Percentiles rank a stretch among this genome's conserved stretches.
phyloP scores from a whole-genome alignment of 108 stramenopile genomes.

The Nitzschia sp. region DNA sequence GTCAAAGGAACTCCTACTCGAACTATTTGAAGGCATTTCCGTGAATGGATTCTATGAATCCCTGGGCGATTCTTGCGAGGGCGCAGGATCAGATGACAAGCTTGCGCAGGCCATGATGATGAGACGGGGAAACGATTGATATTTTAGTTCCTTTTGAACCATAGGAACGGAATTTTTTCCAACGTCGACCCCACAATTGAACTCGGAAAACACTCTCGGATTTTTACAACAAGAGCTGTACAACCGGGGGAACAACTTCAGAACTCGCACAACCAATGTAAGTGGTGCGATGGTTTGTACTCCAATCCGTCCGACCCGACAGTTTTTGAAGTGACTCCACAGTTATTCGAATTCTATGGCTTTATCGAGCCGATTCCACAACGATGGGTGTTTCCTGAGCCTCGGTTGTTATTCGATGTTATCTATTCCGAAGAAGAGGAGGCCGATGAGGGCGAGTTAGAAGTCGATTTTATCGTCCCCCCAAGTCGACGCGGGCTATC shows the following conservation, averaged over 20 bases:
- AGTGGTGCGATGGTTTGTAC: neutral
- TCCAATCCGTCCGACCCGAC: neutral
- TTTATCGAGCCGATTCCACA: constrained; percentile 13
- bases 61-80: neutral
- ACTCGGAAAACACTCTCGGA: neutral
- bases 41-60: neutral
- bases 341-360: constrained; percentile 13
- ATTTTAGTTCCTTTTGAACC: neutral
- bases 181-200: neutral
- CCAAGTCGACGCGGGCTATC: neutral
- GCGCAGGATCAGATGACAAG: neutral
- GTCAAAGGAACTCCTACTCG: neutral
- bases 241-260: constrained; percentile 1
- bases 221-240: neutral
- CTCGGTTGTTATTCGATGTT: constrained; percentile 8
- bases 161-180: neutral
- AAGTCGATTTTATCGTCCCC: constrained; percentile 2
- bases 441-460: constrained; percentile 2
- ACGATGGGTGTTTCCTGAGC: constrained; percentile 11
- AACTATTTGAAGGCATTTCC: neutral
- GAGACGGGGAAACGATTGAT: neutral
- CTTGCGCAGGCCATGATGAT: neutral
- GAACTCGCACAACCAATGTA: constrained; percentile 7
- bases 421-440: neutral
- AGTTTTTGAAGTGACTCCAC: constrained; percentile 2